Percentiles rank a stretch among this genome's conserved stretches.
Conservation (phyloP, 176 grass and related monocot genomes). For the Otatea glauca region DNA sequence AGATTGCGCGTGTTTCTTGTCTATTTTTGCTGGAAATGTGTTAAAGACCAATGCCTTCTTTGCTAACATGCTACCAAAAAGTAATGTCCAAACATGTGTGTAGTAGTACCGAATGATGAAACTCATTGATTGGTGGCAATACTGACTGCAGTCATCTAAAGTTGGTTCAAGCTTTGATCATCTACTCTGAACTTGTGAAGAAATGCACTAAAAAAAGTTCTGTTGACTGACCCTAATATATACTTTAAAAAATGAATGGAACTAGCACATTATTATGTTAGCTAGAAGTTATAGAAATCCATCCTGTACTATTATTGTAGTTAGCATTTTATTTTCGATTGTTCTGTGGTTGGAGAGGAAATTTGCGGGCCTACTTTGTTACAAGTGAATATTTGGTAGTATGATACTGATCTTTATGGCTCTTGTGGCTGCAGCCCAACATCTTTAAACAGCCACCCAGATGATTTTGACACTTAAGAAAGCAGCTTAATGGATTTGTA, state of each 20-base stretch:
- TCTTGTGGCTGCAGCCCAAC: slow-evolving; percentile 1
- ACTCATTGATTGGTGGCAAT: not conserved
- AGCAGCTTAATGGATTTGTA: slow-evolving; percentile 10
- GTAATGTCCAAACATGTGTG: not conserved
- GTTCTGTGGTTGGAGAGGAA: not conserved
- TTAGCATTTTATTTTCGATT: not conserved
- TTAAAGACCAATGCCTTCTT: slow-evolving; percentile 28
- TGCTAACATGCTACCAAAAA: not conserved
- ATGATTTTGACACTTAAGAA: slow-evolving; percentile 19
- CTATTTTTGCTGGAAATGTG: not conserved
- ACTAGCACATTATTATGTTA: not conserved
- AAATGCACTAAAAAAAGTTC: not conserved
- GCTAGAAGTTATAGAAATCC: not conserved
- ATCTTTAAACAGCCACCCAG: not conserved
- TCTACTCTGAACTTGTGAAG: not conserved
- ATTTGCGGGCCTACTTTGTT: not conserved
- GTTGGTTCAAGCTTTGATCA: slow-evolving; percentile 8
- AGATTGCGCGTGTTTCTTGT: not conserved
- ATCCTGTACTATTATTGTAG: not conserved
- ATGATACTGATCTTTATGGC: not conserved
- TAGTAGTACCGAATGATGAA: not conserved
- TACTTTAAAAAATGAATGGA: not conserved
- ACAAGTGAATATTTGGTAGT: slow-evolving; percentile 1
- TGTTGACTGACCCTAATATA: not conserved
- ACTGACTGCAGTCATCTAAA: slow-evolving; percentile 9